Percentiles rank a stretch among this genome's conserved stretches.
These are phyloP conservation scores for Paspalum notatum DNA, from an alignment of 176 grass and related monocot species.

Conservation along the genomic window DNA sequence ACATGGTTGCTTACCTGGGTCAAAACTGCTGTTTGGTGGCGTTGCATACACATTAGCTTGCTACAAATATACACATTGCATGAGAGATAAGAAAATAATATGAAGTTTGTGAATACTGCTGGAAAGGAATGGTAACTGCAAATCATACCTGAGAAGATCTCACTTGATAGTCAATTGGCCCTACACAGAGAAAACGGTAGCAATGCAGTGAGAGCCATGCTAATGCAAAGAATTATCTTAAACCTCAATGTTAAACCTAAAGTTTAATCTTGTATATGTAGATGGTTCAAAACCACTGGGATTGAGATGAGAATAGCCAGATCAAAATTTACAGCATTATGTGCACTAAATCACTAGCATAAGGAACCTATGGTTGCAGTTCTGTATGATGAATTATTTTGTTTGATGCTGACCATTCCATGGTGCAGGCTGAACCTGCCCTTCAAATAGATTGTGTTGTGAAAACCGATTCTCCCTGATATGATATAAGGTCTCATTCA, in stretches of 20 bases:
- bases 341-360: background rate
- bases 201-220: constrained; percentile 19
- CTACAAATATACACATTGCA: constrained; percentile 44
- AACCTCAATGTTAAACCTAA: constrained; percentile 11
- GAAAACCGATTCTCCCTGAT: constrained; percentile 57
- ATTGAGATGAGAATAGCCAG: background rate
- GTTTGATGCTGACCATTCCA: constrained; percentile 74
- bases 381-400: background rate
- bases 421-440: constrained; percentile 49
- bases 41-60: constrained; percentile 50
- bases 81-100: background rate
- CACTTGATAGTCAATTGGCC: constrained; percentile 62
- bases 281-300: background rate
- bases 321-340: background rate
- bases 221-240: background rate
- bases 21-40: constrained; percentile 51
- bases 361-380: constrained; percentile 9
- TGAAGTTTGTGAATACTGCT: background rate
- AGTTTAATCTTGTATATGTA: constrained; percentile 7
- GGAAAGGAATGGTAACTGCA: constrained; percentile 15
- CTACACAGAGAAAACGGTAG: constrained; percentile 43
- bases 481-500: constrained; percentile 66
- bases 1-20: constrained; percentile 38
- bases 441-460: constrained; percentile 50
- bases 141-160: constrained; percentile 65